Evolutionary conservation across 139 green algal genomes (phyloP).

Genomic region (Chara braunii): DNA sequence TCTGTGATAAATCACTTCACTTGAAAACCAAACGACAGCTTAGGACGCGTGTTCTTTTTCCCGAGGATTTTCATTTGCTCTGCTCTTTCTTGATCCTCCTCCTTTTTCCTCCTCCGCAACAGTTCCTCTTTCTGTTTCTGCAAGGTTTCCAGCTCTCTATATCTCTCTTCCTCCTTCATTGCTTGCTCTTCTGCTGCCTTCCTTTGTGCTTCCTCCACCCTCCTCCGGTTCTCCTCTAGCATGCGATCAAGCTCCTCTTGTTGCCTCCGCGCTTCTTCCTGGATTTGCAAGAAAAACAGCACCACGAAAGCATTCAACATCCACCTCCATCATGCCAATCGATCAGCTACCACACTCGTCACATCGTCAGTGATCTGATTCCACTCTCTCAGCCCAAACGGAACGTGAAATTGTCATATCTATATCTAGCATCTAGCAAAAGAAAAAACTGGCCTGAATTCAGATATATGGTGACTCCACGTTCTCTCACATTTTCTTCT

Average conservation of each 20-base stretch:
- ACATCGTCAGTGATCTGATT: neutral
- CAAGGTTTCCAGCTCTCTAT: conserved; percentile 28
- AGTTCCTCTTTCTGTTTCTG: conserved; percentile 35
- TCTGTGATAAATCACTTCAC: conserved; percentile 6
- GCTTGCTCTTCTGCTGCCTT: conserved; percentile 21
- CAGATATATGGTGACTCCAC: no score
- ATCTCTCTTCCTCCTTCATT: conserved; percentile 33
- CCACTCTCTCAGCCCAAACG: no score
- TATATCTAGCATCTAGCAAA: neutral
- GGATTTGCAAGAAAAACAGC: neutral
- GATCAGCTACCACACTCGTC: neutral
- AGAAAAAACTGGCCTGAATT: conserved; percentile 9
- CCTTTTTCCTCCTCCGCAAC: conserved; percentile 9
- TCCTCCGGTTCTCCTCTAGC: conserved; percentile 34
- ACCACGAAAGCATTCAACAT: neutral
- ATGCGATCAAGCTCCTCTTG: conserved; percentile 29
- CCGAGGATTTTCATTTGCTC: conserved; percentile 40
- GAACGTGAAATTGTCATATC: neutral
- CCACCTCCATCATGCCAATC: neutral
- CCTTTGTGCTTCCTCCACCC: conserved; percentile 35
- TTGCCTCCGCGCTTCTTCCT: conserved; percentile 29
- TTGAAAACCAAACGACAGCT: conserved; percentile 31
- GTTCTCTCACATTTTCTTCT: no score
- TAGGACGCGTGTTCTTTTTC: conserved; percentile 40
- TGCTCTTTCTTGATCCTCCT: conserved; percentile 20